phyloP scores from a whole-genome alignment of 2,329 filamentous ascomycete species.

The Penicillium sp. region DNA sequence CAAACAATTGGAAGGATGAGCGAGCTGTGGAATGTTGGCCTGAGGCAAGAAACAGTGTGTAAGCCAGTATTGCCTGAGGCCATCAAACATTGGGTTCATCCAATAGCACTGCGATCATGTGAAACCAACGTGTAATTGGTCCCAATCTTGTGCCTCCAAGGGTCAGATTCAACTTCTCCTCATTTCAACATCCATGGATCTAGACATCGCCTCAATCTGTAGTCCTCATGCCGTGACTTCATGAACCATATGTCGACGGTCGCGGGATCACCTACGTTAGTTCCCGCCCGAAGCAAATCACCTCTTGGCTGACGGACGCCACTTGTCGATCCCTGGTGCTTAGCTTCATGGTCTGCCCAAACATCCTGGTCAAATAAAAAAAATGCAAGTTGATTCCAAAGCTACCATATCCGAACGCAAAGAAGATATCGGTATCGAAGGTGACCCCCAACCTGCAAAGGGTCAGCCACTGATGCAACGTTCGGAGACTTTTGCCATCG shows the following conservation, averaged over 20 bases:
- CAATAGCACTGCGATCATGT: neutral
- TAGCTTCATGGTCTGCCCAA: neutral
- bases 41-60: neutral
- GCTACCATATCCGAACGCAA: neutral
- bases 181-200: neutral
- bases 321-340: neutral
- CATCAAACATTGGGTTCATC: neutral
- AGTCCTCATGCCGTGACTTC: neutral
- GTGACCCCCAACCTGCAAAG: no score
- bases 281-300: neutral
- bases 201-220: neutral
- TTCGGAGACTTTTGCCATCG: constrained; percentile 1
- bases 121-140: neutral
- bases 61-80: neutral
- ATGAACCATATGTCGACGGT: neutral
- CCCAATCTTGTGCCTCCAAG: neutral
- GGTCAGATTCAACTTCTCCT: no score
- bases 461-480: neutral
- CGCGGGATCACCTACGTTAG: neutral
- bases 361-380: neutral
- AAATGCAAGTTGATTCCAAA: neutral
- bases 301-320: constrained; percentile 1
- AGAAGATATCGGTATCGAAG: neutral
- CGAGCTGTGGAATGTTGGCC: neutral
- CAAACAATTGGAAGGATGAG: neutral